These are phyloP conservation scores for Linnemannia elongata DNA, from an alignment of 192 early-diverging fungal genomes.

Conservation along the genomic window DNA sequence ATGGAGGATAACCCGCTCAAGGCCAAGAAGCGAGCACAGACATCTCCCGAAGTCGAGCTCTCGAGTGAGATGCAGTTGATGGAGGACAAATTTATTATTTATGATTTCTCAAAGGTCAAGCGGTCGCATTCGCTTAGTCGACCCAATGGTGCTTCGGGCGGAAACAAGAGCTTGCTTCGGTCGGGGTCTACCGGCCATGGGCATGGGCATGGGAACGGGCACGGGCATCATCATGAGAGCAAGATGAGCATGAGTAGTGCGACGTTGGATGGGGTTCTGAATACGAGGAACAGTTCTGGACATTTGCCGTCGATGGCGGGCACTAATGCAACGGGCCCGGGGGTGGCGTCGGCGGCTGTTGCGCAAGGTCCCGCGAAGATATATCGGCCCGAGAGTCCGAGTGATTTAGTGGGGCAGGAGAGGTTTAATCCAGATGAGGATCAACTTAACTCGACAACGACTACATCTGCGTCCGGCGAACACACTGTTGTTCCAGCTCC, in stretches of 20 bases:
- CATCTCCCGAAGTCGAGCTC: slow-evolving; percentile 58
- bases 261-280: slow-evolving; percentile 26
- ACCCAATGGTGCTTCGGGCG: background rate
- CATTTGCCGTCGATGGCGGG: slow-evolving; percentile 15
- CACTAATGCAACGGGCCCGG: no score
- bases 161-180: slow-evolving; percentile 19
- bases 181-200: slow-evolving; percentile 5
- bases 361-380: background rate
- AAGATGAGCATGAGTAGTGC: slow-evolving; percentile 31
- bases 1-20: slow-evolving; percentile 97
- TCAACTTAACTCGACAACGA: slow-evolving; percentile 1
- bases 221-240: background rate
- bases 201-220: background rate
- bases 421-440: slow-evolving; percentile 54
- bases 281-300: slow-evolving; percentile 21
- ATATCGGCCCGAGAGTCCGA: slow-evolving; percentile 31
- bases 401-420: slow-evolving; percentile 38
- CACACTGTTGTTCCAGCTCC: background rate
- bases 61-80: slow-evolving; percentile 77
- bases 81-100: slow-evolving; percentile 83
- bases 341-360: no score
- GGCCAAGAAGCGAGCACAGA: slow-evolving; percentile 72
- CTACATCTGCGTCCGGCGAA: background rate
- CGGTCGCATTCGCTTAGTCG: slow-evolving; percentile 30
- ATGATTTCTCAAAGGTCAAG: slow-evolving; percentile 75